Evolutionary conservation across 108 stramenopile genomes (phyloP), one percentile per base, ranked within the genome.

Genomic region (Heterococcus sp.): DNA sequence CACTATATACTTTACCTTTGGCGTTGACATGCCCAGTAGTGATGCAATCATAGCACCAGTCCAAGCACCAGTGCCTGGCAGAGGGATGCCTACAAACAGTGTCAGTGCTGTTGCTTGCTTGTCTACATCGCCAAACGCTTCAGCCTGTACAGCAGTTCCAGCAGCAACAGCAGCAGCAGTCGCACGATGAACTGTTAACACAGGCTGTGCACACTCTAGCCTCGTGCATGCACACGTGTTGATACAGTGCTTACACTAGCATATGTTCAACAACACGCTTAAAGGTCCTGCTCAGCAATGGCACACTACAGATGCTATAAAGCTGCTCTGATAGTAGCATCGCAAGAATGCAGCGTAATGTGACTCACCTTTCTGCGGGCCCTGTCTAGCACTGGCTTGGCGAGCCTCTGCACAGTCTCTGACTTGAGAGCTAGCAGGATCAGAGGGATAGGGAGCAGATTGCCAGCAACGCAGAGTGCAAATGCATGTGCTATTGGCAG

Each of bases 11-110:
- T 65, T 72, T 71, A 64, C 78, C 78, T 79, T 70, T 32, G 65
- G 82, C 67, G 74, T 91, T 5, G 95, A 93, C 96, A 95, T 93
- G 26, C 92, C 93, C 39, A 97, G 80, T 39, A 97, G 71, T 83
- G 93, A 95, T 31, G 96, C 93, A 21, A 91, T 93, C 93, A 95
- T 94, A 28, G 96, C 96, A 33, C 96, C 96, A 27, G 96, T 97
- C 96, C 96, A 97, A 26, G 96, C 96, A 34, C 96, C 96, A 32
- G 96, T 97, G 82, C 96, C 96, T 2, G 96, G 96, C 14, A 97
- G 87, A 30, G 96, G 96, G 83, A 97, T 92, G 65, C 96, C 96
- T 27, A 97, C 96, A 85, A 97, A 97, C 33, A 92, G 90, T 32
- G 94, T 94, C 27, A 97, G 79, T 27, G 94, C 93, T 32, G 91